A percentile compares a stretch with the other conserved stretches of the same genome.
These are phyloP conservation scores for Cercospora citrullina DNA, from an alignment of 2,329 filamentous ascomycete genomes.

Conservation along the genomic window DNA sequence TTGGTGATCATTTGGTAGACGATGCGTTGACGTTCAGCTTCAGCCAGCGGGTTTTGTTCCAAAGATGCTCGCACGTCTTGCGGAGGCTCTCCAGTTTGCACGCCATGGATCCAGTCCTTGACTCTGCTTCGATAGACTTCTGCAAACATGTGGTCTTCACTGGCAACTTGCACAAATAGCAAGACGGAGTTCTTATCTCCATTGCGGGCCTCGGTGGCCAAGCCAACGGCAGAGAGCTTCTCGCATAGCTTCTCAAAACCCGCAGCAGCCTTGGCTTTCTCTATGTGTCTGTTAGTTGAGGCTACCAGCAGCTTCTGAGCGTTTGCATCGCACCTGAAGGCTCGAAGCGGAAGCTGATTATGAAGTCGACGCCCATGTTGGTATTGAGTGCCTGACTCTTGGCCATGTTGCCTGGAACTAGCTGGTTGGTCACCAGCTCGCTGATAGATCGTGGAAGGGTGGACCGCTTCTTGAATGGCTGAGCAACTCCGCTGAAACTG, in stretches of 20 bases:
- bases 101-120: slow-evolving; percentile 90
- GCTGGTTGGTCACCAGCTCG: slow-evolving; percentile 36
- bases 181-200: slow-evolving; percentile 74
- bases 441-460: slow-evolving; percentile 31
- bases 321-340: slow-evolving; percentile 54
- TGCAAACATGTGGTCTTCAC: slow-evolving; percentile 69
- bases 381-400: slow-evolving; percentile 42
- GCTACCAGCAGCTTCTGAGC: no score
- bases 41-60: slow-evolving; percentile 72
- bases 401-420: slow-evolving; percentile 37
- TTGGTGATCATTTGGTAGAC: slow-evolving; percentile 73
- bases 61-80: slow-evolving; percentile 70
- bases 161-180: slow-evolving; percentile 78
- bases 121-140: slow-evolving; percentile 80
- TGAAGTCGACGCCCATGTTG: slow-evolving; percentile 80
- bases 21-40: slow-evolving; percentile 83
- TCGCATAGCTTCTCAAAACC: slow-evolving; percentile 77
- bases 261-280: slow-evolving; percentile 67
- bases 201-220: slow-evolving; percentile 82
- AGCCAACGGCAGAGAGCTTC: slow-evolving; percentile 73
- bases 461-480: slow-evolving; percentile 24
- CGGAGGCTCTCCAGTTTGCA: slow-evolving; percentile 73
- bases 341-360: slow-evolving; percentile 75
- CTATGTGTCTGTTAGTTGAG: slow-evolving; percentile 46
- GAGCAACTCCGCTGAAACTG: not conserved